Evolutionary conservation across 1,284 basidiomycete species (phyloP).

Genomic region (Fistulina hepatica): DNA sequence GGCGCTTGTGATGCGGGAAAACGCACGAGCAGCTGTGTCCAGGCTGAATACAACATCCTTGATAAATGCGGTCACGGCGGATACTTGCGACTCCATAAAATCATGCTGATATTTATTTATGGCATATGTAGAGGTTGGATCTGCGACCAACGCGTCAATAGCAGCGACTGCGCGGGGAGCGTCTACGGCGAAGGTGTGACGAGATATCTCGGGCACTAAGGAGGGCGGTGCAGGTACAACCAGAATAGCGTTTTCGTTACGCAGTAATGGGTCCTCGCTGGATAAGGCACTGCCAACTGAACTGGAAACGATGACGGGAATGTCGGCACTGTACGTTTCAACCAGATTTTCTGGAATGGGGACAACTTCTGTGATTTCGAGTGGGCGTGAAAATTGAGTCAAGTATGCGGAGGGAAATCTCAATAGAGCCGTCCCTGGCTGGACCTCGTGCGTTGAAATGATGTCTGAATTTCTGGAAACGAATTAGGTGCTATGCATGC

Average conservation of each 20-base stretch:
- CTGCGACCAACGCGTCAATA: constrained; percentile 33
- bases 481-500: too few species aligned
- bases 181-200: constrained; percentile 27
- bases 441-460: too few species aligned
- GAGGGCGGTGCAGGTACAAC: constrained; percentile 3
- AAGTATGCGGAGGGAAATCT: too few species aligned
- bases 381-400: too few species aligned
- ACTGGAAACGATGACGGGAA: neutral
- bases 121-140: constrained; percentile 33
- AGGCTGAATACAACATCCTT: constrained; percentile 22
- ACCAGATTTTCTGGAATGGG: neutral
- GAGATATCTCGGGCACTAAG: too few species aligned
- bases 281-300: neutral
- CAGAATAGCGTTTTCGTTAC: too few species aligned
- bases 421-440: too few species aligned
- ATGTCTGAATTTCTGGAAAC: too few species aligned
- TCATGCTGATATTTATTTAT: constrained; percentile 56
- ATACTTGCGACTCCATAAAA: constrained; percentile 46
- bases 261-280: neutral
- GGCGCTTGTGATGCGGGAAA: constrained; percentile 19
- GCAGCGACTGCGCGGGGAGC: constrained; percentile 45
- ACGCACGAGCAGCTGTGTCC: constrained; percentile 15
- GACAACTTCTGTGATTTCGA: too few species aligned
- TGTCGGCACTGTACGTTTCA: neutral
- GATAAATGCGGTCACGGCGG: constrained; percentile 33